phyloP scores from a whole-genome alignment of 1,284 basidiomycete genomes.

The Malassezia pachydermatis region DNA sequence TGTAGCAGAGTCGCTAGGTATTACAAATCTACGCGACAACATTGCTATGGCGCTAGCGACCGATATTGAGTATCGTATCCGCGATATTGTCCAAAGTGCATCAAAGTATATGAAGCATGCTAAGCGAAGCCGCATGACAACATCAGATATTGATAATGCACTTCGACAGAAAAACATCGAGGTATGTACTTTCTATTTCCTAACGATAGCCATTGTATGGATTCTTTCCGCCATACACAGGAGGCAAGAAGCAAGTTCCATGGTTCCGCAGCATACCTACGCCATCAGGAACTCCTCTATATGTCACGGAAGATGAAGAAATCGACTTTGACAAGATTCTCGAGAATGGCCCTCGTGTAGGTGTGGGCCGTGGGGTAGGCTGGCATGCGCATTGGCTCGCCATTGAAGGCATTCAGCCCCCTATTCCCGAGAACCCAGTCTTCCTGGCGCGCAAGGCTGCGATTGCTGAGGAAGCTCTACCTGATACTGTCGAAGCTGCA shows the following conservation, averaged over 20 bases:
- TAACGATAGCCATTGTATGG: slow-evolving; percentile 24
- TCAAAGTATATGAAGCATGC: slow-evolving; percentile 93
- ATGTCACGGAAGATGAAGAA: slow-evolving; percentile 91
- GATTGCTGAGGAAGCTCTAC: slow-evolving; percentile 20
- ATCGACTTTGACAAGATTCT: slow-evolving; percentile 69
- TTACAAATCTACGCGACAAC: slow-evolving; percentile 66
- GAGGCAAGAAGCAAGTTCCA: slow-evolving; percentile 20
- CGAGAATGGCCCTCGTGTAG: slow-evolving; percentile 32
- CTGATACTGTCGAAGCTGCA: slow-evolving; percentile 20
- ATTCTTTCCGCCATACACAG: slow-evolving; percentile 17
- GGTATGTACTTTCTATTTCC: slow-evolving; percentile 43
- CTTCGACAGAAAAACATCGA: slow-evolving; percentile 89
- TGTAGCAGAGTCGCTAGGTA: slow-evolving; percentile 76
- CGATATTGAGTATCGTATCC: slow-evolving; percentile 92
- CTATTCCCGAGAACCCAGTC: slow-evolving; percentile 90
- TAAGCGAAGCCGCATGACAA: slow-evolving; percentile 71
- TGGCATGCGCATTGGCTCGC: slow-evolving; percentile 74
- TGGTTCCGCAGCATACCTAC: slow-evolving; percentile 48
- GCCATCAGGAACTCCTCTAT: slow-evolving; percentile 53
- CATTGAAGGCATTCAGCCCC: slow-evolving; percentile 91
- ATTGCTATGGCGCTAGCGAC: slow-evolving; percentile 78
- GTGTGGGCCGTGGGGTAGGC: slow-evolving; percentile 40
- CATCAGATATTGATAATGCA: slow-evolving; percentile 84
- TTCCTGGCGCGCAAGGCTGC: slow-evolving; percentile 25
- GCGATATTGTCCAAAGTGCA: slow-evolving; percentile 89